Evolutionary conservation across 164 flowering plant species (phyloP).

Genomic region (Vitis vinifera): DNA sequence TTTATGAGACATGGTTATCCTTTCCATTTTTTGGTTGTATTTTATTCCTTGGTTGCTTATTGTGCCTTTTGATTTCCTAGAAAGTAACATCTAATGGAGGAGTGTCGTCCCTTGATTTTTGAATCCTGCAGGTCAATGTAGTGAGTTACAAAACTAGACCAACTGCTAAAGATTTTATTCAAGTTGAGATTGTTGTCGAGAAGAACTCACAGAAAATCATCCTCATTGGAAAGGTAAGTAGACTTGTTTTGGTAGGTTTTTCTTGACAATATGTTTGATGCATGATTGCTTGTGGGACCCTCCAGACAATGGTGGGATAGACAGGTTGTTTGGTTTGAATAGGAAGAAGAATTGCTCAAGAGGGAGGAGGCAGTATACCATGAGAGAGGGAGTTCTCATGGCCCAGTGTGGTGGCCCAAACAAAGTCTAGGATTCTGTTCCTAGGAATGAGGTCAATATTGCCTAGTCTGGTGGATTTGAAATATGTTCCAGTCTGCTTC

Average conservation of each 20-base stretch:
- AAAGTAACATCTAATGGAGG: not conserved
- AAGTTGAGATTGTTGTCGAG: conserved; percentile 91
- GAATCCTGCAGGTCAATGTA: conserved; percentile 75
- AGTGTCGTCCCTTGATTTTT: not conserved
- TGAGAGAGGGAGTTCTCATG: too few species aligned
- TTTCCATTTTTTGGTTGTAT: not conserved
- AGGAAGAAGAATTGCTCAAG: too few species aligned
- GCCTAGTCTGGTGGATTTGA: too few species aligned
- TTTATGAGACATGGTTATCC: not conserved
- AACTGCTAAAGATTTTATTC: conserved; percentile 84
- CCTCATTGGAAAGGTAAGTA: conserved; percentile 86
- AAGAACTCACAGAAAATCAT: conserved; percentile 89
- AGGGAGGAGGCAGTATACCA: too few species aligned
- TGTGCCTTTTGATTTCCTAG: not conserved
- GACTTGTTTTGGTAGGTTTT: not conserved
- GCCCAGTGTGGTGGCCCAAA: too few species aligned
- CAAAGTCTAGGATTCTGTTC: too few species aligned
- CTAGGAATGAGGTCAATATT: too few species aligned
- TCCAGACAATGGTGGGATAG: not conserved
- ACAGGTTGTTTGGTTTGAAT: too few species aligned
- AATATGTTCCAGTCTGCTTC: too few species aligned
- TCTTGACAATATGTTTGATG: not conserved
- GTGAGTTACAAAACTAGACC: conserved; percentile 84
- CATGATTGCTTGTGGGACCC: not conserved
- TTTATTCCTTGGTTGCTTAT: not conserved